Evolutionary conservation across 2,329 filamentous ascomycete genomes (phyloP).

Genomic region (Beauveria sp.): DNA sequence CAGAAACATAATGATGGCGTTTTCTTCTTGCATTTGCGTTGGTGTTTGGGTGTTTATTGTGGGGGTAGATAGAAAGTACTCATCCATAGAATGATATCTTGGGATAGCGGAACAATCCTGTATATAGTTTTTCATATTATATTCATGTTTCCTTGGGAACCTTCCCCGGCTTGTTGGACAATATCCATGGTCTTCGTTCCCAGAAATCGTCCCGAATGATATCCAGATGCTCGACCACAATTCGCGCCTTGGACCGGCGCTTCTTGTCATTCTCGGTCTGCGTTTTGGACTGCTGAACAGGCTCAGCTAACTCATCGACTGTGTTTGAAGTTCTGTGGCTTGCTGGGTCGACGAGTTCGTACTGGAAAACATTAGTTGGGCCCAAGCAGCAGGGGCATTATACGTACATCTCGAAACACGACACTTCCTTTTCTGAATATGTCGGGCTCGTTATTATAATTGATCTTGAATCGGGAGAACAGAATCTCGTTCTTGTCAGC

Average conservation of each 20-base stretch:
- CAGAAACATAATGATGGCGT: neutral
- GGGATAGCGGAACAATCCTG: neutral
- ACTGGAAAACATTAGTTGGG: slow-evolving; percentile 40
- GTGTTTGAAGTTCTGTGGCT: slow-evolving; percentile 38
- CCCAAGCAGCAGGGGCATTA: neutral
- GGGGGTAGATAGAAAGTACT: neutral
- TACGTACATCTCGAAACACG: slow-evolving; percentile 68
- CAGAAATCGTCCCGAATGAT: slow-evolving; percentile 96
- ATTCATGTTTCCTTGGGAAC: slow-evolving; percentile 51
- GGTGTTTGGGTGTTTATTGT: neutral
- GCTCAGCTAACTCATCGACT: slow-evolving; percentile 43
- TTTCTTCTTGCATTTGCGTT: slow-evolving; percentile 4
- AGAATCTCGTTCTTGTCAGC: slow-evolving; percentile 94
- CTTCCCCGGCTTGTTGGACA: slow-evolving; percentile 66
- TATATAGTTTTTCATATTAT: neutral
- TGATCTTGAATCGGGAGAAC: slow-evolving; percentile 81
- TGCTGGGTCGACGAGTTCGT: slow-evolving; percentile 58
- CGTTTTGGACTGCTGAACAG: slow-evolving; percentile 60
- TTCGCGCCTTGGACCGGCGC: slow-evolving; percentile 67
- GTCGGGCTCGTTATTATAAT: slow-evolving; percentile 94
- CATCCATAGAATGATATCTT: neutral
- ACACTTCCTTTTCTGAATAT: slow-evolving; percentile 93
- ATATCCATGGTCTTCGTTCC: slow-evolving; percentile 75
- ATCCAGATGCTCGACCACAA: slow-evolving; percentile 80
- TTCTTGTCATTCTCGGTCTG: slow-evolving; percentile 80